Evolutionary conservation across 805 yeast species (phyloP), one percentile per base, ranked within the genome.

Genomic region (Monosporozyma yasuniensis): DNA sequence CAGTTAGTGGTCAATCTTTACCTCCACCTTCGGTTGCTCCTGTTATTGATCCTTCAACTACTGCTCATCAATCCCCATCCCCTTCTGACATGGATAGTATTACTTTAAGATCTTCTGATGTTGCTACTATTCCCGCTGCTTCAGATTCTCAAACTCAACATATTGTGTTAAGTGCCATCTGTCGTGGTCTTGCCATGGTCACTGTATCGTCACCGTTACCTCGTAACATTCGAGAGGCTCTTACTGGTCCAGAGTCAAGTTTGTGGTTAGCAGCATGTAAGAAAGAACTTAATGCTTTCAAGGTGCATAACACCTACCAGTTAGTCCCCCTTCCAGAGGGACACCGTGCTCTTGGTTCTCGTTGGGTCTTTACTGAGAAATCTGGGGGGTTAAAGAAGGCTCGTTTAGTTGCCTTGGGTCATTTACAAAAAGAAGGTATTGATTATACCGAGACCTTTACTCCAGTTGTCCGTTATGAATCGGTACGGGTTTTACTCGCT

Each of bases 361-460:
- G 56, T 27, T 59, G 63, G 59, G 58, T 60, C 2, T 51, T 56
- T 39, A 57, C 55, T n/a, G 42, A 43, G 16, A 60, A 60, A 39
- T 47, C 45, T 19, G 35, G 19, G n/a, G 49, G 47, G 19, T 18
- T 23, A 7, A 49, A 58, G n/a, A 63, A 61, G 41, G 62, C 64
- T 16, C 38, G 65, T 7, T 41, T 63, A 5, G 66, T 61, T 19
- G 62, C 63, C 14, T 50, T 60, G 44, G 66, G 65, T 4, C 56
- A 52, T 47, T 48, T 51, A 5, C 64, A 63, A 41, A 46, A 37
- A 8, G 49, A 49, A 16, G 65, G 64, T 21, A 49, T 61, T 18
- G 61, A 61, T 45, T 63, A 59, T 46, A 41, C 50, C 2, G 65
- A 58, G 45, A 59, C 60, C 2, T 61, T 60, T 52, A 58, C 67